Conservation (phyloP, 352 stramenopile species). For the Pythium angustatum region DNA sequence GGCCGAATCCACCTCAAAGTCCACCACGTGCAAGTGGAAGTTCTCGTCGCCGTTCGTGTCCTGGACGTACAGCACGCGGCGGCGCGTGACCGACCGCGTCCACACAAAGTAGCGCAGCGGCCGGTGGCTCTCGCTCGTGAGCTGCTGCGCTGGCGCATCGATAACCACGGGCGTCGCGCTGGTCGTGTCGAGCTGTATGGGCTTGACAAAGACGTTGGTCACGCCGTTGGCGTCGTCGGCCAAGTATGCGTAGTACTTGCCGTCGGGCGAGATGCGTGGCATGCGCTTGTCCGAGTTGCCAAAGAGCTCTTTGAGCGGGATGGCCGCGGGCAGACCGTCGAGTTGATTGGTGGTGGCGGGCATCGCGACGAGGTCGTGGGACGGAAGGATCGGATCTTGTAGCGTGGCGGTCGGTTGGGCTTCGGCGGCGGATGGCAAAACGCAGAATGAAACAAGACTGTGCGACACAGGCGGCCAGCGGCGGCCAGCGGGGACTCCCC, state of each 20-base stretch:
- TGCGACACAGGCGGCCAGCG: too few species aligned
- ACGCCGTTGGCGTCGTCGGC: conserved; percentile 42
- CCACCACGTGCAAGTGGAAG: conserved; percentile 45
- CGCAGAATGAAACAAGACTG: conserved; percentile 14
- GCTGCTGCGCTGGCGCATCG: conserved; percentile 32
- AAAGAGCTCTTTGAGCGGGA: conserved; percentile 50
- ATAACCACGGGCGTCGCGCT: conserved; percentile 12
- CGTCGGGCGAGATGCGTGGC: conserved; percentile 46
- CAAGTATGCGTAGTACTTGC: conserved; percentile 50
- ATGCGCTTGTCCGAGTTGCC: conserved; percentile 50
- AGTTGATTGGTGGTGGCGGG: conserved; percentile 8
- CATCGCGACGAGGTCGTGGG: conserved; percentile 6
- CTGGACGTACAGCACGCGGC: conserved; percentile 44
- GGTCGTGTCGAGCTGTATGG: conserved; percentile 30
- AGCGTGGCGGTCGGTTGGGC: too few species aligned
- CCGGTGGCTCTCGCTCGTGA: conserved; percentile 42
- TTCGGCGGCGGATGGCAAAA: not conserved
- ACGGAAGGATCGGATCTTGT: not conserved
- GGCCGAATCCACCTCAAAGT: conserved; percentile 36
- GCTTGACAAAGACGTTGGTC: conserved; percentile 49
- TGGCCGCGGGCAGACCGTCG: conserved; percentile 31
- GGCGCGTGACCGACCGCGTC: conserved; percentile 32
- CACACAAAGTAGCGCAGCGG: conserved; percentile 45
- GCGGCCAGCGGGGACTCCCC: too few species aligned
- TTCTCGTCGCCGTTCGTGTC: conserved; percentile 48